Conservation (phyloP, 2,329 filamentous ascomycete species). For the Triangularia setosa region DNA sequence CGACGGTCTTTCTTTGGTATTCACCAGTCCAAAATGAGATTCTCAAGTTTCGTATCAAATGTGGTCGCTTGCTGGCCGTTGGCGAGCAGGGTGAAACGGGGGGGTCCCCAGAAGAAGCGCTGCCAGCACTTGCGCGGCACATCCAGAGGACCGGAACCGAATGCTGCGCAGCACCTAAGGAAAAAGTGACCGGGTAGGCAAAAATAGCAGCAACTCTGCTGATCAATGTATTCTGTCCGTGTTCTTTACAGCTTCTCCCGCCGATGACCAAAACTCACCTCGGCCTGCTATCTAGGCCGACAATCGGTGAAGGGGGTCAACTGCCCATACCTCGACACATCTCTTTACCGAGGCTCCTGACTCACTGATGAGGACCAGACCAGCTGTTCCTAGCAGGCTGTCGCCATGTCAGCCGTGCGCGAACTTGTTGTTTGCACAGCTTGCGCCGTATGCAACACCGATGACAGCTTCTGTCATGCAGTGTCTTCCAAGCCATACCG, state of each 20-base stretch:
- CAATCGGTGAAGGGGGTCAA: neutral
- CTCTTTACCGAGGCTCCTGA: neutral
- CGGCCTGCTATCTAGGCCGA: neutral
- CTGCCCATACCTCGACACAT: neutral
- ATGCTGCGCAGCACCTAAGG: constrained; percentile 2
- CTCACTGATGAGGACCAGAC: neutral
- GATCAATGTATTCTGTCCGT: neutral
- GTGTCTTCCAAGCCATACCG: neutral
- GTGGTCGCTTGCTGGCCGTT: constrained; percentile 13
- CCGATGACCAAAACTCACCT: neutral
- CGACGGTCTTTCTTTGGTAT: constrained; percentile 4
- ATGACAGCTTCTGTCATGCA: neutral
- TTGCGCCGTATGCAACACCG: neutral
- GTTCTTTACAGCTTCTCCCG: neutral
- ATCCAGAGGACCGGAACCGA: constrained; percentile 23
- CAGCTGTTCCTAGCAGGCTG: neutral
- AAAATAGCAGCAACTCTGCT: constrained; percentile 3
- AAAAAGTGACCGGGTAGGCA: constrained; percentile 10
- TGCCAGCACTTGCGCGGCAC: constrained; percentile 10
- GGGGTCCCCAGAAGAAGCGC: constrained; percentile 8
- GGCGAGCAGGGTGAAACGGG: constrained; percentile 21
- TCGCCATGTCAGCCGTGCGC: neutral
- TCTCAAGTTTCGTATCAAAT: constrained; percentile 4
- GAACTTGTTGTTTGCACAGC: neutral
- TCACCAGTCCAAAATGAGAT: neutral